Evolutionary conservation across 352 stramenopile species (phyloP).

Genomic region (Globisporangium recalcitrans): DNA sequence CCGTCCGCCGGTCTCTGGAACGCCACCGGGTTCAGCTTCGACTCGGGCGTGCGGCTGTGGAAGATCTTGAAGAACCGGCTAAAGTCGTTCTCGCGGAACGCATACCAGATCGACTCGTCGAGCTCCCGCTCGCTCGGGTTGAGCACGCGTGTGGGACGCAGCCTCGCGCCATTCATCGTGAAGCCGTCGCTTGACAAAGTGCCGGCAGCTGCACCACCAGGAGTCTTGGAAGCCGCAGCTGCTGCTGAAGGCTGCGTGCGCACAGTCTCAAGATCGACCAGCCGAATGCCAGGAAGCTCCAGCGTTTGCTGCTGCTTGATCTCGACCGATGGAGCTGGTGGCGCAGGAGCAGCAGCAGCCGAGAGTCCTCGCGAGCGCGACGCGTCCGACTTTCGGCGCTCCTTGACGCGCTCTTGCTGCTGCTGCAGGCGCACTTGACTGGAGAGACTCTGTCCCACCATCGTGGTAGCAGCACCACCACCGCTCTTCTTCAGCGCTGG

Average conservation of each 20-base stretch:
- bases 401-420: slow-evolving; percentile 46
- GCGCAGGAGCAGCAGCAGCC: background rate
- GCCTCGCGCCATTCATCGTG: slow-evolving; percentile 47
- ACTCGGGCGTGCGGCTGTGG: slow-evolving; percentile 34
- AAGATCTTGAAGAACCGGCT: slow-evolving; percentile 70
- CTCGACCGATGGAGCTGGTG: slow-evolving; percentile 22
- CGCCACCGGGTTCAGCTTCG: slow-evolving; percentile 29
- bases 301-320: slow-evolving; percentile 60
- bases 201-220: background rate
- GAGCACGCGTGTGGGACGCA: slow-evolving; percentile 63
- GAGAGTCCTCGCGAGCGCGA: slow-evolving; percentile 44
- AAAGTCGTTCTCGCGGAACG: slow-evolving; percentile 79
- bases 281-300: slow-evolving; percentile 50
- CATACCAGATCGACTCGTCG: slow-evolving; percentile 75
- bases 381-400: slow-evolving; percentile 52
- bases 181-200: slow-evolving; percentile 9
- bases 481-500: slow-evolving; percentile 26
- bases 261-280: slow-evolving; percentile 57
- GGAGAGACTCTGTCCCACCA: slow-evolving; percentile 10
- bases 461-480: slow-evolving; percentile 8
- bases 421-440: slow-evolving; percentile 40
- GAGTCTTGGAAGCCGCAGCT: slow-evolving; percentile 1
- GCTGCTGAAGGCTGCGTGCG: slow-evolving; percentile 9
- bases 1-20: slow-evolving; percentile 78
- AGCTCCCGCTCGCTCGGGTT: slow-evolving; percentile 74